Evolutionary conservation across 257 asterid species (phyloP).

Genomic region (Forsythia viridissima): DNA sequence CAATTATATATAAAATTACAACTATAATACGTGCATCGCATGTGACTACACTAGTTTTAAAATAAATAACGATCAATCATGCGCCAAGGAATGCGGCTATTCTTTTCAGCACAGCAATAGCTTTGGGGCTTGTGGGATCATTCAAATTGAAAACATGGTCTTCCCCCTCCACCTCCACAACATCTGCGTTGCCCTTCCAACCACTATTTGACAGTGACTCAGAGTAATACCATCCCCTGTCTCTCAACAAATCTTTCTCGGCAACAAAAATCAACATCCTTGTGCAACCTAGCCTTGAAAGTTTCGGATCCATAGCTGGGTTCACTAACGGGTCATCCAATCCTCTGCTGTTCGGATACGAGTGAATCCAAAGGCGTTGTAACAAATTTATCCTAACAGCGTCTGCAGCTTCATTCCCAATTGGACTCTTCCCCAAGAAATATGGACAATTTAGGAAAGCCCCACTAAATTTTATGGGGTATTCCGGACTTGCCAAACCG

Average conservation of each 20-base stretch:
- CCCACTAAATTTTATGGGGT: slow-evolving; percentile 30
- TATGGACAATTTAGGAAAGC: slow-evolving; percentile 46
- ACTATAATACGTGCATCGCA: no score
- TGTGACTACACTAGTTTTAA: no score
- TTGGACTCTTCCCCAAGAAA: slow-evolving; percentile 44
- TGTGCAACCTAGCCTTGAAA: slow-evolving; percentile 27
- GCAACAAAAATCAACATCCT: slow-evolving; percentile 42
- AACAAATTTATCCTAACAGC: no score
- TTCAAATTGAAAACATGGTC: slow-evolving; percentile 35
- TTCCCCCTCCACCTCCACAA: slow-evolving; percentile 40
- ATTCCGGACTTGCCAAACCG: slow-evolving; percentile 16
- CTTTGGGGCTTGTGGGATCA: slow-evolving; percentile 22
- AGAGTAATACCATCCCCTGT: slow-evolving; percentile 34
- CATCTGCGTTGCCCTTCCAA: slow-evolving; percentile 39
- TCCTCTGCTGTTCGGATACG: slow-evolving; percentile 24
- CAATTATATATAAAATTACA: no score
- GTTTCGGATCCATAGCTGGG: slow-evolving; percentile 40
- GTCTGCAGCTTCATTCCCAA: no score
- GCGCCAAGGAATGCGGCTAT: slow-evolving; percentile 32
- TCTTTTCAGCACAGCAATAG: slow-evolving; percentile 22
- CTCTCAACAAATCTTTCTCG: slow-evolving; percentile 36
- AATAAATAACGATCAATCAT: no score
- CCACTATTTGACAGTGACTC: slow-evolving; percentile 34
- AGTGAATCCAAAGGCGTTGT: no score
- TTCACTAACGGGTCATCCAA: slow-evolving; percentile 53